These are phyloP conservation scores for Tuber borchii DNA, from an alignment of 495 filamentous ascomycete species.

Conservation along the genomic window DNA sequence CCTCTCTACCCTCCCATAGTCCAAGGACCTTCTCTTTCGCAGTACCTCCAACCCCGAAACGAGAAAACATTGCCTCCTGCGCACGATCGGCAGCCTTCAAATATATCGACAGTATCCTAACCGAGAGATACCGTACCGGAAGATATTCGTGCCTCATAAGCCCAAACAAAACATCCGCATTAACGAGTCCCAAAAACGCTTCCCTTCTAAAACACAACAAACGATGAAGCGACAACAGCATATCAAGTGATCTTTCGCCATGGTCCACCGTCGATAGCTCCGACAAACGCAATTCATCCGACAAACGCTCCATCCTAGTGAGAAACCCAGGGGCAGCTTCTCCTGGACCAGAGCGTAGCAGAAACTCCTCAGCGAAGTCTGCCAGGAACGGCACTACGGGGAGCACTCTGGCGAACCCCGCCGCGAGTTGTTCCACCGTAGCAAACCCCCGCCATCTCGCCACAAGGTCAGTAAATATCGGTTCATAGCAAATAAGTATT, in stretches of 20 bases:
- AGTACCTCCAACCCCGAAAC: constrained; percentile 49
- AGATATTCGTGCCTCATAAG: constrained; percentile 40
- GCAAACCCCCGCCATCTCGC: constrained; percentile 36
- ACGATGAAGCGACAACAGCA: constrained; percentile 33
- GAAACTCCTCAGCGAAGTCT: constrained; percentile 31
- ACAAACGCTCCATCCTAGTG: constrained; percentile 6
- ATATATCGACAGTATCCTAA: constrained; percentile 70
- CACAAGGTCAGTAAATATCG: constrained; percentile 38
- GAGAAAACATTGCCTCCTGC: constrained; percentile 60
- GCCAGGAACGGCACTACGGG: constrained; percentile 36
- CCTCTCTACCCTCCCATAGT: constrained; percentile 64
- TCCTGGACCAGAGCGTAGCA: constrained; percentile 8
- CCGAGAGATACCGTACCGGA: constrained; percentile 68
- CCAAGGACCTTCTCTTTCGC: constrained; percentile 57
- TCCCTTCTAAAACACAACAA: constrained; percentile 35
- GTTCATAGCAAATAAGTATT: constrained; percentile 34
- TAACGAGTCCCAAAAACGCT: constrained; percentile 27
- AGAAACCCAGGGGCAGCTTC: constrained; percentile 9
- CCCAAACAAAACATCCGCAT: constrained; percentile 22
- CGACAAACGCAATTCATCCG: background rate
- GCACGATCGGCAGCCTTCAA: constrained; percentile 74
- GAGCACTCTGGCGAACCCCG: constrained; percentile 34
- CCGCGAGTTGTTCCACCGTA: constrained; percentile 17
- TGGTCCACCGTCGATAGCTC: constrained; percentile 7
- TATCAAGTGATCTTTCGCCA: constrained; percentile 16